These are phyloP conservation scores for Purpureocillium takamizusanense DNA, from an alignment of 2,329 filamentous ascomycete species.

Conservation along the genomic window DNA sequence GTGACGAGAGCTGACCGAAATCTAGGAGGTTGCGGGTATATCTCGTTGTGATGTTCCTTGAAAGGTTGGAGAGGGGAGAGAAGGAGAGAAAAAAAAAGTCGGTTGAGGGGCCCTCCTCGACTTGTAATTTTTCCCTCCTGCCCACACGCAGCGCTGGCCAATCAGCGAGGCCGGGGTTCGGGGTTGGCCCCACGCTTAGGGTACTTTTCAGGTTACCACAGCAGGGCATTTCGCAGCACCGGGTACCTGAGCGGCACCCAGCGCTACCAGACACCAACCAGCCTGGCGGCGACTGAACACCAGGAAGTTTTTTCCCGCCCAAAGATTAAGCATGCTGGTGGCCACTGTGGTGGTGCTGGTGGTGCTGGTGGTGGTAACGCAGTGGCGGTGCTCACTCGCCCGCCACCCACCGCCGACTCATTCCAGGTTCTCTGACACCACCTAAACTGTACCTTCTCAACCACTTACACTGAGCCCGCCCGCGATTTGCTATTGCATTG, in stretches of 20 bases:
- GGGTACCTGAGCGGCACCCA: no score
- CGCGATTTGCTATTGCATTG: no score
- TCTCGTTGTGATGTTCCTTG: slow-evolving; percentile 21
- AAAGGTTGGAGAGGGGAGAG: slow-evolving; percentile 16
- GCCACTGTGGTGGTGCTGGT: no score
- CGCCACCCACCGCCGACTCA: neutral
- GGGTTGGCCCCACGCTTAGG: slow-evolving; percentile 13
- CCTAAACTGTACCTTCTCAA: no score
- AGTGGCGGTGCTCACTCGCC: neutral
- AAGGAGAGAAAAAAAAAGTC: slow-evolving; percentile 25
- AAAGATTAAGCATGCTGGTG: no score
- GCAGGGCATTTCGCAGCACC: slow-evolving; percentile 1
- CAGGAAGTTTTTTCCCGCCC: neutral
- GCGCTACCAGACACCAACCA: no score
- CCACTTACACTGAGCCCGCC: no score
- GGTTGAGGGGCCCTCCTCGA: slow-evolving; percentile 27
- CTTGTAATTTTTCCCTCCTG: slow-evolving; percentile 22
- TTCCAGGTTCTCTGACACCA: neutral
- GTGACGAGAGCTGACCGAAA: slow-evolving; percentile 30
- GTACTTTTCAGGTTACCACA: slow-evolving; percentile 8
- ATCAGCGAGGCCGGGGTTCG: slow-evolving; percentile 6
- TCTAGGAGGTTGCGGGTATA: slow-evolving; percentile 28
- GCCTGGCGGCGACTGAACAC: neutral
- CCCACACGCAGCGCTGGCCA: slow-evolving; percentile 7
- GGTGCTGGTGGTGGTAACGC: neutral